Conservation (phyloP, 345 rosid species). For the Gossypium sturtianum region DNA sequence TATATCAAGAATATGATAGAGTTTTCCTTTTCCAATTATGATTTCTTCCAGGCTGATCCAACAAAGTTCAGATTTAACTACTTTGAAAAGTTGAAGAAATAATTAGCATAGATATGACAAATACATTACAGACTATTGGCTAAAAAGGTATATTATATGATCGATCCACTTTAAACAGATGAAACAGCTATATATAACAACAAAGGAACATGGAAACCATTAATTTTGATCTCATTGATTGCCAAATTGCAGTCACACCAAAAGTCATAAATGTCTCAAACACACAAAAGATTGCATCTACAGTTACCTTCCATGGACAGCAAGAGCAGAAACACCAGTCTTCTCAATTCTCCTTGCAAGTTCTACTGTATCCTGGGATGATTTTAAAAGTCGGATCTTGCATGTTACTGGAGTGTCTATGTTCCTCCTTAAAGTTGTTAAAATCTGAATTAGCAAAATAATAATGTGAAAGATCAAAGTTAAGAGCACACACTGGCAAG, state of each 20-base stretch:
- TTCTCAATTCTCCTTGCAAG: slow-evolving; percentile 88
- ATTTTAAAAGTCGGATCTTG: slow-evolving; percentile 75
- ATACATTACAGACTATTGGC: background rate
- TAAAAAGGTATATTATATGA: background rate
- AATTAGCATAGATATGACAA: background rate
- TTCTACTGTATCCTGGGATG: slow-evolving; percentile 77
- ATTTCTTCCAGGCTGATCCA: background rate
- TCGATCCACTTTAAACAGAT: background rate
- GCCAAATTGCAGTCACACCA: background rate
- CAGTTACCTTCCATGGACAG: slow-evolving; percentile 85
- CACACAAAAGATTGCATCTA: background rate
- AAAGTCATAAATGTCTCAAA: background rate
- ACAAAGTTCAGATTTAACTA: background rate
- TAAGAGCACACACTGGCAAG: slow-evolving; percentile 3
- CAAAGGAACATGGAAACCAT: background rate
- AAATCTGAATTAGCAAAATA: slow-evolving; percentile 40
- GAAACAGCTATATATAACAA: background rate
- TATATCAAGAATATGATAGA: background rate
- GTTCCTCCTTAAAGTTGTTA: slow-evolving; percentile 79
- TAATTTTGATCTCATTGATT: background rate
- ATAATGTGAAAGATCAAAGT: slow-evolving; percentile 1
- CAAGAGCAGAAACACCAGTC: slow-evolving; percentile 90
- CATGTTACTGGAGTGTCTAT: slow-evolving; percentile 78
- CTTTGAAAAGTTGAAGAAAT: background rate
- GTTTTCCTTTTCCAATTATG: background rate